A percentile compares a stretch with the other conserved stretches of the same genome.
Evolutionary conservation across 129 eudicot genomes (phyloP).

Genomic region (Artemisia argyi): DNA sequence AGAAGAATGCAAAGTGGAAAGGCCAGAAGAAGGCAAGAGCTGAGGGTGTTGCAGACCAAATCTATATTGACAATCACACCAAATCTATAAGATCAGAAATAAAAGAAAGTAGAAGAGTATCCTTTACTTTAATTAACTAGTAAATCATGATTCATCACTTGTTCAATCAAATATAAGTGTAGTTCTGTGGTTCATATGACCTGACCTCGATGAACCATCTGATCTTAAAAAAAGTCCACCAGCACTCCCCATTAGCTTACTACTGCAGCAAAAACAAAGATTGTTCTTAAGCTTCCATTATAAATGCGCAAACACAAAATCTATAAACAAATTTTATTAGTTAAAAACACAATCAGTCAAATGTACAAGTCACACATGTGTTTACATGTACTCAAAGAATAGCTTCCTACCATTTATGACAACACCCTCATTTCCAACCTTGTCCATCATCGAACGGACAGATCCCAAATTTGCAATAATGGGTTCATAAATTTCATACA

Average conservation of each 20-base stretch:
- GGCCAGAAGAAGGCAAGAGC: too few species aligned
- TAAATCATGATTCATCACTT: too few species aligned
- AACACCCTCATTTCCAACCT: conserved; percentile 78
- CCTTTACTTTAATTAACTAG: too few species aligned
- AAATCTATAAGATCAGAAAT: too few species aligned
- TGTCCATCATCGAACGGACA: conserved; percentile 88
- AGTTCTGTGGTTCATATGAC: conserved; percentile 43
- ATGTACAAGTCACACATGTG: not conserved
- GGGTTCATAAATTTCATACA: not conserved
- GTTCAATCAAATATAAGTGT: conserved; percentile 58
- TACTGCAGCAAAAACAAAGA: conserved; percentile 47
- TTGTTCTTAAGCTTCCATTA: too few species aligned
- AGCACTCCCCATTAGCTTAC: conserved; percentile 52
- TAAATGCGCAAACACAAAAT: not conserved
- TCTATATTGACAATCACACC: too few species aligned
- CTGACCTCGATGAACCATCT: conserved; percentile 59
- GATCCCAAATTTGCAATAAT: conserved; percentile 54
- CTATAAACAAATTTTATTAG: not conserved
- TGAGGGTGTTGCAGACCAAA: too few species aligned
- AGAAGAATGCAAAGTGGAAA: too few species aligned
- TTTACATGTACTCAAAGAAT: conserved; percentile 85
- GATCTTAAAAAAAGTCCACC: conserved; percentile 56
- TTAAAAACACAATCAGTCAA: not conserved
- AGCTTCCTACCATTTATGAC: conserved; percentile 83
- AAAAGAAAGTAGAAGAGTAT: too few species aligned